Base-by-base conservation (phyloP, 352 stramenopile genomes). In the Phytophthora cactorum region DNA sequence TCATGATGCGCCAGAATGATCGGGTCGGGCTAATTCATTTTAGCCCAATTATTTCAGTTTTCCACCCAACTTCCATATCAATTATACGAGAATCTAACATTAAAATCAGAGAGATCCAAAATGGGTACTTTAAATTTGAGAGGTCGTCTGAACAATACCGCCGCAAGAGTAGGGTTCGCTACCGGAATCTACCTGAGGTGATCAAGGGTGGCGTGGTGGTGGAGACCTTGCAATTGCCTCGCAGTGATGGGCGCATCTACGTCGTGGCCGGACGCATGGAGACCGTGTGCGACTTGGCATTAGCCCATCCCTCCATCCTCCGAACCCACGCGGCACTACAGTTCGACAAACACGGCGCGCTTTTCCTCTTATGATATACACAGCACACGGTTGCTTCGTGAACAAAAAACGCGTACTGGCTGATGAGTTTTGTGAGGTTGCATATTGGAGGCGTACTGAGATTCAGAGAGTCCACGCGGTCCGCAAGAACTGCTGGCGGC, bases 381-480 rank as follows among this genome's bases (percentile, higher is more conserved):
- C 41, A 96, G 86, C 88, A 5, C 84, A 97, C 59, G 91, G 91
- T 36, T 96, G 84, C 46, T 90, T 84, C 46, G 71, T 97, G 39
- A 96, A 97, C 67, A 97, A 97, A 72, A 79, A 79, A 28, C 79
- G 84, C 8, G 49, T 84, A 7, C 11, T 56, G 9, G 36, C 77
- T 2, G 61, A 76, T 5, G 72, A 89, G 32, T 94, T 94, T 87
- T 54, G 62, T 81, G 66, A 74, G 74, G 6, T 60, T 97, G 44
- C 71, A 90, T 57, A 83, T 96, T 43, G 91, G 91, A 31, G 91
- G 96, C 73, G 67, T 97, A 39, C 15, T 97, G 12, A 82, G 78
- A n/a, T 97, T 97, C 73, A 89, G 88, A n/a, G 88, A 95, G 54
- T 96, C 87, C 3, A 94, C 89, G 59, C 72, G 91, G 91, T 0